Conservation (phyloP, 768 basidiomycete species). For the Panus rudis region DNA sequence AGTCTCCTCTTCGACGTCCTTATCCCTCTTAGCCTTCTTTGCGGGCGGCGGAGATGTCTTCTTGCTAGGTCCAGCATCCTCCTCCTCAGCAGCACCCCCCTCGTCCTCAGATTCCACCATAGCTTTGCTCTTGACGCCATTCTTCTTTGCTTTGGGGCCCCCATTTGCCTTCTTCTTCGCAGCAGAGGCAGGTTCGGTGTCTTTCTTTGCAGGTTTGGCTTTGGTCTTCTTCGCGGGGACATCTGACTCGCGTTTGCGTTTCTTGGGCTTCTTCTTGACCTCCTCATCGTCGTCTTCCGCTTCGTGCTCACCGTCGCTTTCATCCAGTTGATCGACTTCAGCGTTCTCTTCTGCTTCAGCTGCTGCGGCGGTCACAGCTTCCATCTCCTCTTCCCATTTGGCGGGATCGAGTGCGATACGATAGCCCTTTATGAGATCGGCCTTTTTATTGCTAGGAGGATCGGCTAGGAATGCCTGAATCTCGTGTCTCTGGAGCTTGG, state of each 20-base stretch:
- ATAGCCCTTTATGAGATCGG: slow-evolving; percentile 73
- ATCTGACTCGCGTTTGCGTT: slow-evolving; percentile 61
- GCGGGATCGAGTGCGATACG: slow-evolving; percentile 67
- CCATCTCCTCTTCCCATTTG: slow-evolving; percentile 51
- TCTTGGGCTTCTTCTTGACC: slow-evolving; percentile 43
- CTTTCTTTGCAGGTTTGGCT: slow-evolving; percentile 36
- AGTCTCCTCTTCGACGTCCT: slow-evolving; percentile 52
- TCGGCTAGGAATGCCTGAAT: slow-evolving; percentile 80
- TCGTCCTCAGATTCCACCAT: slow-evolving; percentile 61
- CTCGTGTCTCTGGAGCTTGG: slow-evolving; percentile 66
- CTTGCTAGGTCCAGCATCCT: slow-evolving; percentile 42
- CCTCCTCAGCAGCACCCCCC: slow-evolving; percentile 25
- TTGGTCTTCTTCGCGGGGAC: slow-evolving; percentile 32
- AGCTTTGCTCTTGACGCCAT: slow-evolving; percentile 54
- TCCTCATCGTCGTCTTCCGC: slow-evolving; percentile 38
- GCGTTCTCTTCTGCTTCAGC: slow-evolving; percentile 47
- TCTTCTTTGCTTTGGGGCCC: slow-evolving; percentile 43
- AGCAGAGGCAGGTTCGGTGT: slow-evolving; percentile 21
- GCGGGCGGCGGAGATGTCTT: slow-evolving; percentile 53
- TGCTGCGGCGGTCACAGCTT: slow-evolving; percentile 25
- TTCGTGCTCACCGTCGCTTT: slow-evolving; percentile 43
- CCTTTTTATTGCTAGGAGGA: slow-evolving; percentile 69
- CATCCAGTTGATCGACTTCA: slow-evolving; percentile 61
- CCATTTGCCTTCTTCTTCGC: slow-evolving; percentile 29
- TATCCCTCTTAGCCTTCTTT: slow-evolving; percentile 56